A percentile compares a stretch with the other conserved stretches of the same genome.
These are phyloP conservation scores for Monosporascus sp. DNA, from an alignment of 2,329 filamentous ascomycete genomes.

Conservation along the genomic window DNA sequence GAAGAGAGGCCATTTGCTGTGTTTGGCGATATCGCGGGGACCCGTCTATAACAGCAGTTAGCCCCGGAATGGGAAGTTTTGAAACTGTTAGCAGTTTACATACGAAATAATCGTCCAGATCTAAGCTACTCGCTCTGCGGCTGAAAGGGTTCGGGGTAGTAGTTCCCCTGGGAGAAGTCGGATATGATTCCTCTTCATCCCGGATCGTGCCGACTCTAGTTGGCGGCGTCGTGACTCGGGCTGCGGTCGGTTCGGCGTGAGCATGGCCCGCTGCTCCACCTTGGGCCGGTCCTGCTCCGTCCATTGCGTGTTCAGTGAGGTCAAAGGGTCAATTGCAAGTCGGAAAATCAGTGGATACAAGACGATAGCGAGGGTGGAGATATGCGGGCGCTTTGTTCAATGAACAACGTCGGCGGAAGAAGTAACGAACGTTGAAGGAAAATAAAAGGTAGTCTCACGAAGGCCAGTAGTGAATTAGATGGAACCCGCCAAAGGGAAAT, in stretches of 20 bases:
- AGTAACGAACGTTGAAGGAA: no score
- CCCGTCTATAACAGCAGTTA: conserved; percentile 33
- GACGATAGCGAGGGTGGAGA: neutral
- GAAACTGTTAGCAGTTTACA: neutral
- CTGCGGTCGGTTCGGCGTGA: neutral
- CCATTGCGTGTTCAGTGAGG: neutral
- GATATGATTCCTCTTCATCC: neutral
- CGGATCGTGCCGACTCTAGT: neutral
- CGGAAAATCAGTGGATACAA: neutral
- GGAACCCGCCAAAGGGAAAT: neutral
- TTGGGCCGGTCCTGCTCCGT: neutral
- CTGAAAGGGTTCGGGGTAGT: neutral
- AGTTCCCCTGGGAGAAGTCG: neutral
- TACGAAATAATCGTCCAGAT: neutral
- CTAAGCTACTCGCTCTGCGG: neutral
- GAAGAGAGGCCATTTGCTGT: conserved; percentile 77
- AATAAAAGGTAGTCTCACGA: neutral
- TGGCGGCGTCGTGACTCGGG: neutral
- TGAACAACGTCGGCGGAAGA: no score
- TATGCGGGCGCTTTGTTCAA: no score
- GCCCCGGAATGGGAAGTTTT: neutral
- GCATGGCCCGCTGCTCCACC: neutral
- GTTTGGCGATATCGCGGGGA: conserved; percentile 65
- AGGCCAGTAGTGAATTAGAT: neutral
- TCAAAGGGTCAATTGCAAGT: neutral